phyloP scores from a whole-genome alignment of 2,329 filamentous ascomycete species.

The Epichloe sp. region DNA sequence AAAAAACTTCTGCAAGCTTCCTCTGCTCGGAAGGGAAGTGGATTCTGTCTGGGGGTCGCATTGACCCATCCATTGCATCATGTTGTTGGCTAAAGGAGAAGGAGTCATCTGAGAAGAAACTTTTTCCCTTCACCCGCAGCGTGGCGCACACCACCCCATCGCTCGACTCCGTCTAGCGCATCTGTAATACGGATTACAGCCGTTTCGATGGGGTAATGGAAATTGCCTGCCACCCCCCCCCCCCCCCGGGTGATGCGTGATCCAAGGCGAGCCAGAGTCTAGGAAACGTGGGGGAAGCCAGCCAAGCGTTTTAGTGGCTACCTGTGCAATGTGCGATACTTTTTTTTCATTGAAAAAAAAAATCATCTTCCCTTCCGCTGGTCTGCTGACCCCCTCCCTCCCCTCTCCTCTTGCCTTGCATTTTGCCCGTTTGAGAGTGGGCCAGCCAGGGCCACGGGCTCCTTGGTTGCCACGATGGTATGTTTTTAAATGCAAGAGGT shows the following conservation, averaged over 20 bases:
- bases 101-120: slow-evolving; percentile 2
- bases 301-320: slow-evolving; percentile 1
- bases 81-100: background rate
- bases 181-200: background rate
- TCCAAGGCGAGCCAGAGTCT: background rate
- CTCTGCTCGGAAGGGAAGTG: too few species aligned
- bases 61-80: too few species aligned
- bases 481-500: too few species aligned
- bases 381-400: background rate
- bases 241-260: too few species aligned
- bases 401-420: background rate
- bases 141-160: too few species aligned
- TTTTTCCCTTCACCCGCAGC: background rate
- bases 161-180: too few species aligned
- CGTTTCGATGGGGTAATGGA: slow-evolving; percentile 4
- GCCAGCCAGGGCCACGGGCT: too few species aligned
- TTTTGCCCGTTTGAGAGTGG: background rate
- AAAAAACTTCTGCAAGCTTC: too few species aligned
- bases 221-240: background rate
- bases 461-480: too few species aligned
- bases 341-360: background rate
- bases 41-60: too few species aligned
- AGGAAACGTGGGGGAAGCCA: slow-evolving; percentile 2
- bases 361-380: background rate
- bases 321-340: background rate